Base-by-base conservation (phyloP, 495 filamentous ascomycete species). In the Aspergillus homomorphus region DNA sequence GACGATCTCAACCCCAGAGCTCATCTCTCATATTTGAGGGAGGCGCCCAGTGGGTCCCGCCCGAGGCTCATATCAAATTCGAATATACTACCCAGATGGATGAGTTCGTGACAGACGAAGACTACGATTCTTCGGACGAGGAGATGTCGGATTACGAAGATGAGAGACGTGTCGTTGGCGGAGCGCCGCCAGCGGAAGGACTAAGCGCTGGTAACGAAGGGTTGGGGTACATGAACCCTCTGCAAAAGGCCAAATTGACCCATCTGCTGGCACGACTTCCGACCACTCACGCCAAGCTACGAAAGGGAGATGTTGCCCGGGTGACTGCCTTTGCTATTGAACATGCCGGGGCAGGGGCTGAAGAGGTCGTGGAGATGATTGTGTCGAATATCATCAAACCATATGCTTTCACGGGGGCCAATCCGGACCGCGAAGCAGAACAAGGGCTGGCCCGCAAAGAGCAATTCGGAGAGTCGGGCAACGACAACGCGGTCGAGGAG, bases 301-400 rank as follows among this genome's bases (percentile, higher is more conserved):
- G 90, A 24, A 89, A 89, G 65, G 91, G 91, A 2, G 93, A 97
- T 67, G 84, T 96, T 26, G 91, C 91, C 18, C 82, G 92, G 4
- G 77, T 97, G 3, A 92, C 91, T 3, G 82, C 88, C 22, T 97
- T 98, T 67, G 94, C 93, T 14, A 92, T 97, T 60, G 87, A 88
- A 2, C 89, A 97, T 68, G 90, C 90, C 2, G 90, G 87, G 3
- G 70, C 77, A 15, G 87, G 85, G 24, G 90, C 89, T 8, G 89
- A 95, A 55, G 94, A 98, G 76, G 86, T 97, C 41, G 92, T 95
- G 20, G 82, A 92, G 28, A 86, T 95, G 76, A 86, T 98, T 26
- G 82, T 94, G 0, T 78, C 84, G 0, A 98, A 98, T 62, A 81
- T 96, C 45, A 76, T 87, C 57, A 80, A 77, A 46, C 91, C 92